Base-by-base conservation (phyloP, 495 filamentous ascomycete genomes). In the Penicillium silybi region DNA sequence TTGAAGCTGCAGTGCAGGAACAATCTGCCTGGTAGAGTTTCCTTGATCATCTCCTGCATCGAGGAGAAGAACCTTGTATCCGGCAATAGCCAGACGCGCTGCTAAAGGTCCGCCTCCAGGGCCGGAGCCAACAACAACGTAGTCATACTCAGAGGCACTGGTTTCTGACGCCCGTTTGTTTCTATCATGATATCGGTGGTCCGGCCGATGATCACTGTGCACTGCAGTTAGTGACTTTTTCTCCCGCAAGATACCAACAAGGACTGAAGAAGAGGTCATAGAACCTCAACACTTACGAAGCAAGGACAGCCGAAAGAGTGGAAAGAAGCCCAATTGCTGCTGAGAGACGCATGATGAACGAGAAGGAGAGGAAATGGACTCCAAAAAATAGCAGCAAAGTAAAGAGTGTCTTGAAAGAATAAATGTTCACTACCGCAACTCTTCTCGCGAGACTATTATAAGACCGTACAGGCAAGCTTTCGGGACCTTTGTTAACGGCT, bases 121-220 rank as follows among this genome's bases (percentile, higher is more conserved):
- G 8, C 83, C 84, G 32, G 74, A 79, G 23, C 84, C 84, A 6
- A 86, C 78, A 23, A 87, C 70, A 44, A 87, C 78, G 65, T 86
- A 86, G 49, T 87, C 84, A 59, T 85, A 84, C n/a, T 63, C 57
- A 15, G 48, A 8, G 18, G 29, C 32, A 3, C 16, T 37, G 10
- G 38, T 11, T 2, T 20, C 9, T 2, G 19, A 27, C 6, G 45
- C 43, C 7, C 56, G 50, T 29, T 43, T 56, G 29, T 56, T 35
- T 25, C 23, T 13, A 19, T 50, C 40, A 45, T 59, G 56, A 39
- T 41, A 29, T 39, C 38, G 56, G 34, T 53, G 45, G 2, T 29
- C n/a, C 15, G 26, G 35, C 3, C 39, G 27, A 32, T 52, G 42
- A 11, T 39, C 39, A 17, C 49, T 57, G 8, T 39, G 11, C 11